Evolutionary conservation across 2,329 filamentous ascomycete genomes (phyloP).

Genomic region (Diaporthe longicolla): DNA sequence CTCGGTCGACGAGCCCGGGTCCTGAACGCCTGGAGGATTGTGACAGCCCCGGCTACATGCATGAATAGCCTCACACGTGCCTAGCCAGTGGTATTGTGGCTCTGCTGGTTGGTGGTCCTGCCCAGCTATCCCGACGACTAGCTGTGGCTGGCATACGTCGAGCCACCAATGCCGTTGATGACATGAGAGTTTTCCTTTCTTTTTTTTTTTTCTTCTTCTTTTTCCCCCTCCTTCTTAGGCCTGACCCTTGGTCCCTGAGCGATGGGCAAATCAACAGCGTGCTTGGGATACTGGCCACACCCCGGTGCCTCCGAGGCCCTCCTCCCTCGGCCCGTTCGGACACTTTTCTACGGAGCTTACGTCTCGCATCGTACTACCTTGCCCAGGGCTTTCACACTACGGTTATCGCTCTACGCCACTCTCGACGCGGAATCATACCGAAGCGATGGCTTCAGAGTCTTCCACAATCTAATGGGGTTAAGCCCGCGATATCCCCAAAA

Average conservation of each 20-base stretch:
- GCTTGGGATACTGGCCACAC: neutral
- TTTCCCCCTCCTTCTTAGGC: no score
- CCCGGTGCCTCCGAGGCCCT: constrained; percentile 5
- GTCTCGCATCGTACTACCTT: neutral
- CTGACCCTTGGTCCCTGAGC: neutral
- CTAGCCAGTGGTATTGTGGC: neutral
- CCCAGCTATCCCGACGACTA: neutral
- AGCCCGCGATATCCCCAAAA: neutral
- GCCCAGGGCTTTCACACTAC: neutral
- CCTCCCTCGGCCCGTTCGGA: constrained; percentile 26
- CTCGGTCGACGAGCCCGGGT: neutral
- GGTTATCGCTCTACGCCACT: neutral
- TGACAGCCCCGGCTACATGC: constrained; percentile 16
- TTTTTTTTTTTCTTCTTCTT: no score
- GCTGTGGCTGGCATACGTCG: constrained; percentile 1
- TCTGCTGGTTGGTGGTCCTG: neutral
- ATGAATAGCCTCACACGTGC: constrained; percentile 24
- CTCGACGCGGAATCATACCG: constrained; percentile 10
- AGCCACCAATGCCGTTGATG: neutral
- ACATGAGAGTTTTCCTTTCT: no score
- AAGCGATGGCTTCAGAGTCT: constrained; percentile 5
- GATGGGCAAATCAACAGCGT: neutral
- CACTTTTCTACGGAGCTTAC: neutral
- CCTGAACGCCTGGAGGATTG: constrained; percentile 1
- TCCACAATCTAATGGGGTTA: neutral